phyloP scores from a whole-genome alignment of 805 yeast genomes.

The Maudiozyma serrabonitensis region DNA sequence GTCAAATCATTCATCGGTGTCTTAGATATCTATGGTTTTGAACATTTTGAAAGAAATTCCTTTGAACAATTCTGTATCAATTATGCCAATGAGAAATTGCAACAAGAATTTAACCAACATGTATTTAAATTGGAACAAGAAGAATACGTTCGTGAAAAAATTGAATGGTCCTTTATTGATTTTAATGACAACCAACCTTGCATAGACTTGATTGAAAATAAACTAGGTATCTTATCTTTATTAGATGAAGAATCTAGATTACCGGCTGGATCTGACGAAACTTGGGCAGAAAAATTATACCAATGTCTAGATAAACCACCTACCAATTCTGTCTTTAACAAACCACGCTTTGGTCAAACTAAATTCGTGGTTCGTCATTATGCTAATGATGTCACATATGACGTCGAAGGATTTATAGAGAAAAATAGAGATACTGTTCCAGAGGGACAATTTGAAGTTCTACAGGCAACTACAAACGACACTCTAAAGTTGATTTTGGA shows the following conservation, averaged over 20 bases:
- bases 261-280: conserved; percentile 87
- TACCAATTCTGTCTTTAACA: conserved; percentile 67
- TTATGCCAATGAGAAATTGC: conserved; percentile 93
- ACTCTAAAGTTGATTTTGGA: conserved; percentile 57
- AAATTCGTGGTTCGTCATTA: conserved; percentile 88
- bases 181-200: conserved; percentile 96
- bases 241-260: conserved; percentile 92
- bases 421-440: conserved; percentile 96
- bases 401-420: conserved; percentile 90
- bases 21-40: conserved; percentile 94
- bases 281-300: conserved; percentile 87
- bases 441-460: conserved; percentile 83
- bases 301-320: conserved; percentile 75
- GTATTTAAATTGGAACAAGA: conserved; percentile 96
- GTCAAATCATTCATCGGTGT: conserved; percentile 84
- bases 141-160: conserved; percentile 83
- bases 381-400: conserved; percentile 89
- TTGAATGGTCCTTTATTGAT: conserved; percentile 95
- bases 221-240: conserved; percentile 75
- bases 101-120: conserved; percentile 95
- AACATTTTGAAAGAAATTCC: conserved; percentile 87
- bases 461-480: conserved; percentile 57
- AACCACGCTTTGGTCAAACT: conserved; percentile 89
- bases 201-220: conserved; percentile 81
- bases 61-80: conserved; percentile 97